These are phyloP conservation scores for Tephrocybe sp. DNA, from an alignment of 768 basidiomycete genomes.

Conservation along the genomic window DNA sequence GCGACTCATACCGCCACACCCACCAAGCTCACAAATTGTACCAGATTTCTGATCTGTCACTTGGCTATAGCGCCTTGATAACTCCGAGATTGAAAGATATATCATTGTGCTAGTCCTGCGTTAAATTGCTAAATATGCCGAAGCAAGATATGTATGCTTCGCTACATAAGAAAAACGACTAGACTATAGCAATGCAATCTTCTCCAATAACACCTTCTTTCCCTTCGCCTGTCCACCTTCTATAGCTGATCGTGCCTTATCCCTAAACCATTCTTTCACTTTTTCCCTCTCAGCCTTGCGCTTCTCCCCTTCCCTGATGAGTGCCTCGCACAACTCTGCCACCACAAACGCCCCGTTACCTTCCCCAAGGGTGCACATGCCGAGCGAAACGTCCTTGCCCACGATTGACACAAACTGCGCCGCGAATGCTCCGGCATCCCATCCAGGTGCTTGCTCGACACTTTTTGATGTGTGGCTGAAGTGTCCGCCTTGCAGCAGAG, in stretches of 20 bases:
- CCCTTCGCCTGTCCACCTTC: conserved; percentile 66
- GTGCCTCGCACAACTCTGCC: conserved; percentile 66
- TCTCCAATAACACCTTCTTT: conserved; percentile 67
- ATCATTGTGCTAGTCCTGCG: no score
- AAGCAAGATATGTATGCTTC: no score
- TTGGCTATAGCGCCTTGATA: no score
- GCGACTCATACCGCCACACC: no score
- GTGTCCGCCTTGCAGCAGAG: conserved; percentile 88
- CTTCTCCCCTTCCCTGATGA: conserved; percentile 39
- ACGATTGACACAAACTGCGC: conserved; percentile 53
- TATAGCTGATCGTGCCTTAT: conserved; percentile 45
- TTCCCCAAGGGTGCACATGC: conserved; percentile 55
- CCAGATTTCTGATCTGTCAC: no score
- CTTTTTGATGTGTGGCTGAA: conserved; percentile 63
- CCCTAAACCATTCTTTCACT: conserved; percentile 60
- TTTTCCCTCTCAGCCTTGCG: conserved; percentile 36
- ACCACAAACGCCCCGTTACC: conserved; percentile 75
- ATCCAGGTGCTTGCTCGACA: conserved; percentile 51
- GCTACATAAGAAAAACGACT: no score
- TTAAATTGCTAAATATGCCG: no score
- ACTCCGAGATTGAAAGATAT: no score
- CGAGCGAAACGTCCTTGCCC: conserved; percentile 48
- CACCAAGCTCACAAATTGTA: no score
- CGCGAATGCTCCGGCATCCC: conserved; percentile 64
- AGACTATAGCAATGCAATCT: conserved; percentile 33